Evolutionary conservation across 495 filamentous ascomycete genomes (phyloP).

Genomic region (Parathielavia hyrcaniae): DNA sequence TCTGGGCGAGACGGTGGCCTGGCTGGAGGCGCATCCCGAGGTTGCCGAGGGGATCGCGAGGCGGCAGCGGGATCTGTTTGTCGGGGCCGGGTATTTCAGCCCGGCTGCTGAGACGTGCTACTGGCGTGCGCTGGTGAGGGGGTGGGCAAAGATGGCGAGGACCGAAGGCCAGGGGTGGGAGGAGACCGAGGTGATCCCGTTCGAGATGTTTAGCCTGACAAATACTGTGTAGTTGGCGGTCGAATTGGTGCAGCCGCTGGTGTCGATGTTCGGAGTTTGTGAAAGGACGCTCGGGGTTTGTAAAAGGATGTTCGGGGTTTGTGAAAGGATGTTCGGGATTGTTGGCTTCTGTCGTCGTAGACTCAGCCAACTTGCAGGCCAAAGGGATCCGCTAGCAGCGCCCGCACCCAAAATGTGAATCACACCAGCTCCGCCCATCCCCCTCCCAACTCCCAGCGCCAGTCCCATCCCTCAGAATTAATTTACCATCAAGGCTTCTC

Average conservation of each 20-base stretch:
- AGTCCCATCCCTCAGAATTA: no score
- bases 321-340: not conserved
- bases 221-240: slow-evolving; percentile 15
- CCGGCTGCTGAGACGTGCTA: slow-evolving; percentile 50
- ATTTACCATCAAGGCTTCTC: not conserved
- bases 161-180: slow-evolving; percentile 33
- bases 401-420: not conserved
- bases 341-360: not conserved
- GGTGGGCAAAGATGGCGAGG: slow-evolving; percentile 41
- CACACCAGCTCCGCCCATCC: not conserved
- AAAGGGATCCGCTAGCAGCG: no score
- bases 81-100: slow-evolving; percentile 43
- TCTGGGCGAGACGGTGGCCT: slow-evolving; percentile 40
- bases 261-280: not conserved
- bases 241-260: not conserved
- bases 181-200: slow-evolving; percentile 32
- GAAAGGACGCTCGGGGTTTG: not conserved
- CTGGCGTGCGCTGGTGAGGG: slow-evolving; percentile 46
- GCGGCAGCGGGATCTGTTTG: slow-evolving; percentile 42
- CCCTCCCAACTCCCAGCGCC: not conserved
- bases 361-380: no score
- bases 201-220: slow-evolving; percentile 40
- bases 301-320: not conserved
- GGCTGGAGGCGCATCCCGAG: slow-evolving; percentile 38
- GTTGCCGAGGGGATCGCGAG: slow-evolving; percentile 46